These are phyloP conservation scores for Colletotrichum somersetense DNA, from an alignment of 2,329 filamentous ascomycete genomes.

Conservation along the genomic window DNA sequence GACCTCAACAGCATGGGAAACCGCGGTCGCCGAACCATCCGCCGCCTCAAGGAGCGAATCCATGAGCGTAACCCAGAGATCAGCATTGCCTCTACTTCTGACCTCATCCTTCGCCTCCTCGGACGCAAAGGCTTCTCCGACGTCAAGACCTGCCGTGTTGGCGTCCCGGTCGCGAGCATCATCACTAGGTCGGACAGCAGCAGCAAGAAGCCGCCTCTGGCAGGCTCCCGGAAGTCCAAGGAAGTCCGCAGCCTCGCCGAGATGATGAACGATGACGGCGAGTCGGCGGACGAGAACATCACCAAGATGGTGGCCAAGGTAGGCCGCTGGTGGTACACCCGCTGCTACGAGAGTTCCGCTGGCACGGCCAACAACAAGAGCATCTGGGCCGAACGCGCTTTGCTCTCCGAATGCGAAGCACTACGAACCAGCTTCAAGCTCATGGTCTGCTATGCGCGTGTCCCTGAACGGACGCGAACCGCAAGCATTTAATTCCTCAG, in stretches of 20 bases:
- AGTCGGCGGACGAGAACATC: constrained; percentile 83
- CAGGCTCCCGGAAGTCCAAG: constrained; percentile 48
- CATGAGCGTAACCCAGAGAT: constrained; percentile 70
- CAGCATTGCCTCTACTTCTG: constrained; percentile 70
- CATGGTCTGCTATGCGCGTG: constrained; percentile 90
- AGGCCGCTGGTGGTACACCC: constrained; percentile 95
- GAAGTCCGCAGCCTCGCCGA: constrained; percentile 73
- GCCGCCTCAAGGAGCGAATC: constrained; percentile 78
- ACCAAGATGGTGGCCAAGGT: constrained; percentile 93
- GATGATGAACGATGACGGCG: constrained; percentile 78
- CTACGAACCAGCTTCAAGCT: constrained; percentile 89
- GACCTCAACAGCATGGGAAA: constrained; percentile 88
- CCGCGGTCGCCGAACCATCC: constrained; percentile 75
- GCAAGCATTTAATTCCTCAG: constrained; percentile 58
- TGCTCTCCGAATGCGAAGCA: constrained; percentile 88
- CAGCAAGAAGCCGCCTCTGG: constrained; percentile 33
- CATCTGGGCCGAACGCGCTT: constrained; percentile 82
- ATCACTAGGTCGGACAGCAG: constrained; percentile 51
- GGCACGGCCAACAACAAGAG: constrained; percentile 62
- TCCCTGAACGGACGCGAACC: constrained; percentile 70
- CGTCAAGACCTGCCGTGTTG: constrained; percentile 82
- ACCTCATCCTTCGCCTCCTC: constrained; percentile 74
- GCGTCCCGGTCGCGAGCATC: constrained; percentile 76
- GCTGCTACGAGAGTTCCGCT: constrained; percentile 85
- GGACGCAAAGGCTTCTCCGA: constrained; percentile 78